Evolutionary conservation across 352 stramenopile species (phyloP), one percentile per base, ranked within the genome.

Genomic region (Globisporangium cystogenes): DNA sequence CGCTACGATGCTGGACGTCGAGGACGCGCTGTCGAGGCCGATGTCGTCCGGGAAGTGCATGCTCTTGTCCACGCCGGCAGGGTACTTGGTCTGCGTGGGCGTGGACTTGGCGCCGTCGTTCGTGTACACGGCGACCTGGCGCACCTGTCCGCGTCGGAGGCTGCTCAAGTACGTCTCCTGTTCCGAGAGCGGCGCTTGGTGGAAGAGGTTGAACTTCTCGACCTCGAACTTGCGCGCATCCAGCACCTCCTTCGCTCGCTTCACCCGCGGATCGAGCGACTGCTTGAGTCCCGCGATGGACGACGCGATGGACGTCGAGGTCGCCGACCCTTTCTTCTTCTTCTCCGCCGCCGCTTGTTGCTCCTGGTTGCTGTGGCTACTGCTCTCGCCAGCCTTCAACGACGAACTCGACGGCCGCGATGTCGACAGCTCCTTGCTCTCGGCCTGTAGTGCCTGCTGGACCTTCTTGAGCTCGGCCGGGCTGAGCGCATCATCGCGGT

Each of bases 1-100:
- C 8, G 6, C 16, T 36, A 23, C 12, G 37, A 3, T 35, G 46
- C 46, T 50, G 48, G 45, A 48, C 16, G 56, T 48, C 14, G 48
- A 48, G 3, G 59, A 64, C 10, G 65, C 37, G 12, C 58, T 68
- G 35, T 86, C 79, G n/a, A 85, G 54, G 10, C 80, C 80, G 5
- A 87, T 75, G n/a, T 90, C 76, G 35, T 90, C 80, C 0, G 80
- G 80, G 23, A 87, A 90, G 35, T 86, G 73, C 76, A 87, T 90
- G 31, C 62, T 67, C 35, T 81, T 74, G 42, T 86, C 67, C 8
- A 67, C 48, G 0, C 56, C 51, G n/a, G 68, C 50, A 1, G 68
- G 58, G 7, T 60, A 45, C 41, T 87, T 83, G 11, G 76, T 88
- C 58, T 88, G 76, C 15, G 70, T 85, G 15, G 36, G 53, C 4